phyloP scores from a whole-genome alignment of 768 basidiomycete species.

The Amylocystis lapponica region DNA sequence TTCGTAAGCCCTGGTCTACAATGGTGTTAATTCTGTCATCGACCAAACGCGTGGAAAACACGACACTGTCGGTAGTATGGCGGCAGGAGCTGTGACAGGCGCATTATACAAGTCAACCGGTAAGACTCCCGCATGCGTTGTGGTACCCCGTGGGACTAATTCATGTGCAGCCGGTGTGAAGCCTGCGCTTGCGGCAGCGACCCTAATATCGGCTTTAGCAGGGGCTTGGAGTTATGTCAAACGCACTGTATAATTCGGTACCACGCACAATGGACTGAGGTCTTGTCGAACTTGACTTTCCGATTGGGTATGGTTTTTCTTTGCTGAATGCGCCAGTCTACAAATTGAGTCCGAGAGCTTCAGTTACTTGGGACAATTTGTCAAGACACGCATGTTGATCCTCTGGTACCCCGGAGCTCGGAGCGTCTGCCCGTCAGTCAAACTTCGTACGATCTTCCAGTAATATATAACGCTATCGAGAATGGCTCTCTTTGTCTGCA shows the following conservation, averaged over 20 bases:
- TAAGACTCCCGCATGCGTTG: slow-evolving; percentile 41
- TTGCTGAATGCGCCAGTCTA: slow-evolving; percentile 7
- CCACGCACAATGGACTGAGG: slow-evolving; percentile 37
- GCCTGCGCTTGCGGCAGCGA: slow-evolving; percentile 85
- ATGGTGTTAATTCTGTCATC: slow-evolving; percentile 91
- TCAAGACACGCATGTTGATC: too few species aligned
- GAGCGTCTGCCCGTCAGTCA: too few species aligned
- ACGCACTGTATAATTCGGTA: slow-evolving; percentile 63
- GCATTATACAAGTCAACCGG: slow-evolving; percentile 92
- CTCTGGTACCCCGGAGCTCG: too few species aligned
- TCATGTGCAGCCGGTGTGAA: slow-evolving; percentile 73
- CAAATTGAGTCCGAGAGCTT: too few species aligned
- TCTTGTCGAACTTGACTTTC: slow-evolving; percentile 22
- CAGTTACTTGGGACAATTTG: too few species aligned
- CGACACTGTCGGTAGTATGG: slow-evolving; percentile 87
- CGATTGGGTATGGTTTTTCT: slow-evolving; percentile 9
- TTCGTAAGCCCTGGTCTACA: slow-evolving; percentile 91
- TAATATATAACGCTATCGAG: too few species aligned
- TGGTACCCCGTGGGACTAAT: slow-evolving; percentile 16
- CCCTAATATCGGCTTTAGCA: slow-evolving; percentile 83
- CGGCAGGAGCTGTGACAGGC: slow-evolving; percentile 87
- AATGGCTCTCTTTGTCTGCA: too few species aligned
- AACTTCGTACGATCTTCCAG: too few species aligned
- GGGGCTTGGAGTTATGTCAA: slow-evolving; percentile 96
- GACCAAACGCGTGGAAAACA: slow-evolving; percentile 87